Conservation (phyloP, 2,329 filamentous ascomycete genomes). For the Ramularia endophylla region DNA sequence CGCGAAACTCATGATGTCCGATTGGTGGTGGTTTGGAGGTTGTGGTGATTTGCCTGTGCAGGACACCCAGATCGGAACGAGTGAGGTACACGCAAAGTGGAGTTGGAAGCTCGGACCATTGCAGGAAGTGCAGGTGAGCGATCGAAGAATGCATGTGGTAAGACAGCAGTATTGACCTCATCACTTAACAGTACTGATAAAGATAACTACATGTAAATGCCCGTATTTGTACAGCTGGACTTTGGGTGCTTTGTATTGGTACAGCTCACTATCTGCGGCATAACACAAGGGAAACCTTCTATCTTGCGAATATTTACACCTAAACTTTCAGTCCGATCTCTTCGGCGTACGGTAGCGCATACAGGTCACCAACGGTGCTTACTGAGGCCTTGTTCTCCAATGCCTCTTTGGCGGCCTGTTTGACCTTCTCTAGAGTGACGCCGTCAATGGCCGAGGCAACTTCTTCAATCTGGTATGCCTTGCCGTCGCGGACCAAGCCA, state of each 20-base stretch:
- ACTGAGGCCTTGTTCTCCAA: conserved; percentile 85
- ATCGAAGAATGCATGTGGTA: too few relatives aligned
- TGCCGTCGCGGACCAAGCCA: conserved; percentile 72
- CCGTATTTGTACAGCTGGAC: conserved; percentile 5
- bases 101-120: too few relatives aligned
- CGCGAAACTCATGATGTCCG: conserved; percentile 82
- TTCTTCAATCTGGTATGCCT: conserved; percentile 77
- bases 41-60: conserved; percentile 1
- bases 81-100: too few relatives aligned
- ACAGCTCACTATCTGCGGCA: conserved; percentile 28
- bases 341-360: conserved; percentile 84
- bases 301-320: conserved; percentile 61
- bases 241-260: conserved; percentile 24
- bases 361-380: conserved; percentile 84
- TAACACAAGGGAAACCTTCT: conserved; percentile 23
- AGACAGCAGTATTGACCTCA: too few relatives aligned
- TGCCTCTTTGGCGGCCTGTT: conserved; percentile 84
- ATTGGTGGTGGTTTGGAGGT: conserved; percentile 13
- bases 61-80: too few relatives aligned
- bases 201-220: too few relatives aligned
- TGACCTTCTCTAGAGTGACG: conserved; percentile 78
- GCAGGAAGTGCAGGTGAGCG: too few relatives aligned
- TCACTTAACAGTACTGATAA: too few relatives aligned
- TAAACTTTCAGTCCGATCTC: conserved; percentile 95
- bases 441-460: conserved; percentile 71